Conservation (phyloP, 139 green algal genomes). For the Diplosphaera chodatii region DNA sequence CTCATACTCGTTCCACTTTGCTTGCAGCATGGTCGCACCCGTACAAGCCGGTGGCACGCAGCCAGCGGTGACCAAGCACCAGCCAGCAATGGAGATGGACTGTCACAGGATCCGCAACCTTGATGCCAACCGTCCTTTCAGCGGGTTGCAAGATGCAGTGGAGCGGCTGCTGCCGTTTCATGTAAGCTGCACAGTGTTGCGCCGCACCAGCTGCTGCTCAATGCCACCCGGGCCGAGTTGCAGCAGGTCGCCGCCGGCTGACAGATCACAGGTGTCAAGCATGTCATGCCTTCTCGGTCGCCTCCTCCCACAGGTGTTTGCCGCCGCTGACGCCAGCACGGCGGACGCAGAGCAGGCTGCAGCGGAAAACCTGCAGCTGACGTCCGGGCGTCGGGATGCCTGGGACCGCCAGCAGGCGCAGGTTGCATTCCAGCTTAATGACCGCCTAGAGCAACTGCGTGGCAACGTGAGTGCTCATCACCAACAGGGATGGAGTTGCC, state of each 20-base stretch:
- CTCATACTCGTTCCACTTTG: too few species aligned
- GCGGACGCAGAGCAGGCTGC: not conserved
- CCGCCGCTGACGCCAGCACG: not conserved
- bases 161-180: slow-evolving; percentile 54
- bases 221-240: too few species aligned
- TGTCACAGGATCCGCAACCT: slow-evolving; percentile 12
- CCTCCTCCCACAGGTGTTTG: not conserved
- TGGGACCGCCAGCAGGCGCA: not conserved
- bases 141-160: slow-evolving; percentile 38
- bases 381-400: not conserved
- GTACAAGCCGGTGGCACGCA: too few species aligned
- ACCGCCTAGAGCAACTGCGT: not conserved
- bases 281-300: not conserved
- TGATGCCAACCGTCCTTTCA: slow-evolving; percentile 34
- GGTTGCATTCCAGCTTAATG: not conserved
- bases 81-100: slow-evolving; percentile 21
- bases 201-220: too few species aligned
- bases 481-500: too few species aligned
- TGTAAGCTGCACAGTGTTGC: too few species aligned
- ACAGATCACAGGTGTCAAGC: not conserved
- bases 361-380: not conserved
- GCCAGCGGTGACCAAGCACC: slow-evolving; percentile 3
- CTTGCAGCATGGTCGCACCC: too few species aligned
- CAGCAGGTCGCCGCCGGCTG: too few species aligned
- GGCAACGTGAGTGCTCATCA: not conserved